A percentile compares a stretch with the other conserved stretches of the same genome.
Evolutionary conservation across 1,139 yeast genomes (phyloP).

Genomic region (Blastobotrys proliferans): DNA sequence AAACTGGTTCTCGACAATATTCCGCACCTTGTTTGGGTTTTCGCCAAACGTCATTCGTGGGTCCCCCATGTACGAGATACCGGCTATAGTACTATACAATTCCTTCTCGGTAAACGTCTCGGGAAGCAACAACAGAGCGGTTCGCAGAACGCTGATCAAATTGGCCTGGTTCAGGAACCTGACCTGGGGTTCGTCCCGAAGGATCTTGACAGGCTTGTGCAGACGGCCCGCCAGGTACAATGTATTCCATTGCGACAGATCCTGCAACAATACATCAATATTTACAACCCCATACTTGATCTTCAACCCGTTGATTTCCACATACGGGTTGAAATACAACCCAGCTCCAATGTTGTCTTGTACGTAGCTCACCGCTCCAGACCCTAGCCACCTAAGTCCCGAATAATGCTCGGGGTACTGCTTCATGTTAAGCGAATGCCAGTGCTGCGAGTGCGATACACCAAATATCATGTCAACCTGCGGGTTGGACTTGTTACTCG

Average conservation of each 20-base stretch:
- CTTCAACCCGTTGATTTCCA: slow-evolving; percentile 55
- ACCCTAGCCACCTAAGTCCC: slow-evolving; percentile 55
- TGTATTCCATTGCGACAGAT: slow-evolving; percentile 76
- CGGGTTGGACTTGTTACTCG: slow-evolving; percentile 36
- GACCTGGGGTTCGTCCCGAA: slow-evolving; percentile 59
- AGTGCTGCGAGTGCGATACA: slow-evolving; percentile 65
- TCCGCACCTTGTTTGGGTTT: slow-evolving; percentile 80
- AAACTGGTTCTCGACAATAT: slow-evolving; percentile 78
- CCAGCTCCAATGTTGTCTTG: slow-evolving; percentile 78
- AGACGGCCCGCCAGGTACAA: slow-evolving; percentile 88
- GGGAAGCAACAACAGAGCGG: slow-evolving; percentile 61
- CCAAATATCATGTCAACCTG: slow-evolving; percentile 89
- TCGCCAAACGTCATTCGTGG: slow-evolving; percentile 84
- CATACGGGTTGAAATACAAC: slow-evolving; percentile 89
- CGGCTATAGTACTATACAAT: slow-evolving; percentile 72
- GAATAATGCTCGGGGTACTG: slow-evolving; percentile 77
- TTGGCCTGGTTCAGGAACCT: slow-evolving; percentile 71
- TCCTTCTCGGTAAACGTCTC: slow-evolving; percentile 55
- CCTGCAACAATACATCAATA: slow-evolving; percentile 54
- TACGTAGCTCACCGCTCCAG: slow-evolving; percentile 52
- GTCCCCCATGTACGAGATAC: slow-evolving; percentile 85
- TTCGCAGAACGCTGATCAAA: slow-evolving; percentile 68
- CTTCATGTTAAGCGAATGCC: slow-evolving; percentile 69
- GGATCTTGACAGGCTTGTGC: slow-evolving; percentile 85
- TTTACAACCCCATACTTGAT: slow-evolving; percentile 88